phyloP scores from a whole-genome alignment of 2,329 filamentous ascomycete species.

The Erysiphe pisi region DNA sequence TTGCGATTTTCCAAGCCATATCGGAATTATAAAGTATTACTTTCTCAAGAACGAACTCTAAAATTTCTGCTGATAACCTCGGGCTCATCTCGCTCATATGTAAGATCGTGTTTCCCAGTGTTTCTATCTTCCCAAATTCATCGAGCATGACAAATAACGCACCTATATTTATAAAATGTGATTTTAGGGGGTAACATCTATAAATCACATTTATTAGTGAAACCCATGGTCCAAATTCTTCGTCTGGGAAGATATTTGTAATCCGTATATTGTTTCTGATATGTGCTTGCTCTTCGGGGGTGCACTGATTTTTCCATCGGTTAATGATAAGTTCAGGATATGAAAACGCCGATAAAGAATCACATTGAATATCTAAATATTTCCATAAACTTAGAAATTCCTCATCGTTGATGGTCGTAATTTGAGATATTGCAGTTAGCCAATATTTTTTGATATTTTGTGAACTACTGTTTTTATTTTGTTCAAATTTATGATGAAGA shows the following conservation, averaged over 20 bases:
- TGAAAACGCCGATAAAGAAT: neutral
- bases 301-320: slow-evolving; percentile 14
- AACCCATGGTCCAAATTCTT: slow-evolving; percentile 22
- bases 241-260: neutral
- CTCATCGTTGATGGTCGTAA: neutral
- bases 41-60: slow-evolving; percentile 21
- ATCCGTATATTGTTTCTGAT: slow-evolving; percentile 24
- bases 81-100: slow-evolving; percentile 17
- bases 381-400: slow-evolving; percentile 26
- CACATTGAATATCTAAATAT: slow-evolving; percentile 18
- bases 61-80: neutral
- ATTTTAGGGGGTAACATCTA: slow-evolving; percentile 6
- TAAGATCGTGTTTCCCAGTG: neutral
- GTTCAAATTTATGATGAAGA: neutral
- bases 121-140: neutral
- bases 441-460: slow-evolving; percentile 19
- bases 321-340: slow-evolving; percentile 26
- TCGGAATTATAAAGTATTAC: slow-evolving; percentile 4
- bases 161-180: slow-evolving; percentile 23
- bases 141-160: slow-evolving; percentile 3
- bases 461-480: neutral
- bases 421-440: slow-evolving; percentile 22
- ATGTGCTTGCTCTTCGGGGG: neutral
- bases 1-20: slow-evolving; percentile 25
- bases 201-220: slow-evolving; percentile 25